Evolutionary conservation across 2,329 filamentous ascomycete species (phyloP), one percentile per base, ranked within the genome.

Genomic region (Epichloe sibirici): DNA sequence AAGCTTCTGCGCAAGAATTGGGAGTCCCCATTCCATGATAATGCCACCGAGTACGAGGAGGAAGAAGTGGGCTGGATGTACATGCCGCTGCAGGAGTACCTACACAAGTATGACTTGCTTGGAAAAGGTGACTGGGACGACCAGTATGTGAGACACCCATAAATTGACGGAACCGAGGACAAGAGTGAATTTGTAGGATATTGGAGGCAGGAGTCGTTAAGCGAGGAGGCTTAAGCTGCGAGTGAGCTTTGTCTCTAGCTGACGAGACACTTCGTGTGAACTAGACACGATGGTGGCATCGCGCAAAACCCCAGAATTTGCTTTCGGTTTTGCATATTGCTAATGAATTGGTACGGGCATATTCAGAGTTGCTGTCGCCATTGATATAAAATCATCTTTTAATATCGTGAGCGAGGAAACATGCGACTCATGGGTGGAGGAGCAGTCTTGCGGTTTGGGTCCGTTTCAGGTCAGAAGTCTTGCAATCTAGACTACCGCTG

Each of bases 51-150:
- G 7, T 7, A 49, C 38, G 9, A 15, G 5, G 38, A 49, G n/a
- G 48, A 49, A 42, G 48, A 49, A 17, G 25, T 43, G 38, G 48
- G 25, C 38, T 49, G 38, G 38, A 49, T 49, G 48, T 49, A 49
- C 38, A 31, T 49, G 48, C 38, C 48, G 9, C 38, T 49, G 38
- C 4, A 34, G 5, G 25, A 43, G 6, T 49, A 43, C 40, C 40
- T 44, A 44, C 42, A 44, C 38, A 43, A 49, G 38, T 49, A 43
- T 21, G 37, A 42, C 8, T 42, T 40, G 23, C 47, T 49, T 17
- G 21, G 23, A 28, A 42, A 31, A 31, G 12, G 21, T 42, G 38
- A 42, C 47, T 49, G 47, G 47, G 37, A 42, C 23, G 15, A 25
- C 12, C 13, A 13, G 23, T 42, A 49, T 31, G 23, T 42, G 47